Base-by-base conservation (phyloP, 106 monocot genomes). In the Phalaenopsis equestris region DNA sequence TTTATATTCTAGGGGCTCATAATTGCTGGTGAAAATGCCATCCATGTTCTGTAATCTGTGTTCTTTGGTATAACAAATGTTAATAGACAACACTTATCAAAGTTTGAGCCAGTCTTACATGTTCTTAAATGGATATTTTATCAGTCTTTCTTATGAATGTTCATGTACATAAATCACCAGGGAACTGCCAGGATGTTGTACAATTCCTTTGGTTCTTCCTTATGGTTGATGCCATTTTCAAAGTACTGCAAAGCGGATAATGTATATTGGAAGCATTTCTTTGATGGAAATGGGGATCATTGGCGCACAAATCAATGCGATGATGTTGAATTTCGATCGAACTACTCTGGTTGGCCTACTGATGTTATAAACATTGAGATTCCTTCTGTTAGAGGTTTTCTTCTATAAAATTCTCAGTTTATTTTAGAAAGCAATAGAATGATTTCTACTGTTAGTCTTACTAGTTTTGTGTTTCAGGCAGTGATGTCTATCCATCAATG, bases 221-320 rank as follows among this genome's bases (percentile, higher is more conserved):
- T 99, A 86, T 99, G 98, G 98, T 70, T 88, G 41, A 87, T 85
- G 76, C 98, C 98, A 70, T 92, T 99, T 72, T 99, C 98, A 56
- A 87, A 94, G 57, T 80, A 94, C 79, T 99, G 98, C 86, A 93
- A 85, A 86, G 78, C 90, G 48, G 90, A 94, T 85, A 93, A 91
- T 84, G 67, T 84, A 76, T 90, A 91, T 42, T 99, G 91, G 92
- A 99, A 94, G 73, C 77, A 91, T 84, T 92, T 90, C 77, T 89
- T 92, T 83, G 94, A 92, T 79, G 90, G 86, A 78, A 93, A 75
- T 80, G 86, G 79, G 75, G 45, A 79, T 81, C 55, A 80, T 37
- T 80, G 73, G 55, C 85, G 91, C 70, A 79, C 67, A 36, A 67
- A 79, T 37, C 82, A 80, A 21, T 99, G 98, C 82, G 92, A 94